Base-by-base conservation (phyloP, 345 rosid species). In the Populus euphratica region DNA sequence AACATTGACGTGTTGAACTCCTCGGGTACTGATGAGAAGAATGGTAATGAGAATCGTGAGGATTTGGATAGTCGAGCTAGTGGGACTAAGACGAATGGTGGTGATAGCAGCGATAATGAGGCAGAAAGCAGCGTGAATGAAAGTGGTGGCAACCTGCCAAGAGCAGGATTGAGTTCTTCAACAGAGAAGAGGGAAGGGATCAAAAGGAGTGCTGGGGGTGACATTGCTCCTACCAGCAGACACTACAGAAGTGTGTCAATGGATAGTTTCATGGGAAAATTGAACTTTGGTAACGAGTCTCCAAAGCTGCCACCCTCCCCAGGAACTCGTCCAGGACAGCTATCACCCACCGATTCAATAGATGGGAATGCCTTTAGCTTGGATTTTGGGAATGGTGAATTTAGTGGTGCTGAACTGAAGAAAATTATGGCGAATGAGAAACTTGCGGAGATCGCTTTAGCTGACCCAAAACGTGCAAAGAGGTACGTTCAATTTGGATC, bases 401-500 rank as follows among this genome's bases (percentile, higher is more conserved):
- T 95, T 77, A 95, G 84, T 79, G 89, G 87, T 21, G 91, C 89
- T 11, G 98, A 93, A 49, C 77, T 94, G 85, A 94, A 94, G 89
- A 94, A 94, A 82, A 95, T 95, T 43, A 95, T 95, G 97, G 93
- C 90, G 0, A 95, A 95, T 86, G 98, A 95, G 65, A 95, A 95
- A 81, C 90, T 95, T 79, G 88, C 94, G 0, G 99, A 95, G 89
- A 95, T 95, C 85, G 99, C 98, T 21, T 73, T 90, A 83, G 35
- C 88, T 69, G 99, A 92, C 44, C 96, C 98, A 70, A 94, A 92
- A 83, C 96, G 96, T 68, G 97, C 92, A 52, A 95, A 95, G 84
- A 94, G 98, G 98, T 91, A 77, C 27, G 44, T 11, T 35, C 17
- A 43, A 43, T 43, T 52, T 65, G 33, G 39, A 73, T 49, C 31